Percentiles rank a stretch among this genome's conserved stretches.
Evolutionary conservation across 1,284 basidiomycete genomes (phyloP).

Genomic region (Ceratobasidium sp.): DNA sequence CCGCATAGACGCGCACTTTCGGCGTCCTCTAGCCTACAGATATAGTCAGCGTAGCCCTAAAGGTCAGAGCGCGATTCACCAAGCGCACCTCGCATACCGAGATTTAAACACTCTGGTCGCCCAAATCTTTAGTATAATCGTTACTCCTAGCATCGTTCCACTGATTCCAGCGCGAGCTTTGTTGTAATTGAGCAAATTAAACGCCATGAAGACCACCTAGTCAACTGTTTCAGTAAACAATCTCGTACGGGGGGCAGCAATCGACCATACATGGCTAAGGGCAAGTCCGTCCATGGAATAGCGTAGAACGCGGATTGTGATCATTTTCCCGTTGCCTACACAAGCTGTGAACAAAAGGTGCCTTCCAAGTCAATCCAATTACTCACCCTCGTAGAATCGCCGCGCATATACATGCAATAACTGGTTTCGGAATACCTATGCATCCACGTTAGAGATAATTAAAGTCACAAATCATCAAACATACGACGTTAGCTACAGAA

Average conservation of each 20-base stretch:
- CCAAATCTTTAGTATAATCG: constrained; percentile 56
- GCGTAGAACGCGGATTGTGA: constrained; percentile 56
- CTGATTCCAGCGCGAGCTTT: constrained; percentile 52
- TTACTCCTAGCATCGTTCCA: constrained; percentile 57
- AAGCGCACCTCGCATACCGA: constrained; percentile 31
- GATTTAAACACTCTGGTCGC: constrained; percentile 36
- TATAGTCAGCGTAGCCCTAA: neutral
- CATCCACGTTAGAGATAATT: neutral
- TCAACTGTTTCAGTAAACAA: constrained; percentile 21
- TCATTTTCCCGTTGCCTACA: constrained; percentile 53
- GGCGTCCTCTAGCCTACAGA: constrained; percentile 33
- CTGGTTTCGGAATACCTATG: constrained; percentile 45
- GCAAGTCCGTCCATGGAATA: constrained; percentile 58
- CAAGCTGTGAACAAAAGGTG: neutral
- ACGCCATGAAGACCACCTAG: constrained; percentile 56
- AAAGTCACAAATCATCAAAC: constrained; percentile 13
- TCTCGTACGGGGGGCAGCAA: neutral
- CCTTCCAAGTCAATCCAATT: no score
- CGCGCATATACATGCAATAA: constrained; percentile 59
- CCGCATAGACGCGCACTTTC: constrained; percentile 41
- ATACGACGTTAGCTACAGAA: constrained; percentile 52
- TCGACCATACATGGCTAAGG: constrained; percentile 52
- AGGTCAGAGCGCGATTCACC: no score
- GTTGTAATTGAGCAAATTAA: constrained; percentile 55
- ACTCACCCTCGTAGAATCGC: constrained; percentile 56